These are phyloP conservation scores for Alternaria arborescens DNA, from an alignment of 2,329 filamentous ascomycete genomes.

Conservation along the genomic window DNA sequence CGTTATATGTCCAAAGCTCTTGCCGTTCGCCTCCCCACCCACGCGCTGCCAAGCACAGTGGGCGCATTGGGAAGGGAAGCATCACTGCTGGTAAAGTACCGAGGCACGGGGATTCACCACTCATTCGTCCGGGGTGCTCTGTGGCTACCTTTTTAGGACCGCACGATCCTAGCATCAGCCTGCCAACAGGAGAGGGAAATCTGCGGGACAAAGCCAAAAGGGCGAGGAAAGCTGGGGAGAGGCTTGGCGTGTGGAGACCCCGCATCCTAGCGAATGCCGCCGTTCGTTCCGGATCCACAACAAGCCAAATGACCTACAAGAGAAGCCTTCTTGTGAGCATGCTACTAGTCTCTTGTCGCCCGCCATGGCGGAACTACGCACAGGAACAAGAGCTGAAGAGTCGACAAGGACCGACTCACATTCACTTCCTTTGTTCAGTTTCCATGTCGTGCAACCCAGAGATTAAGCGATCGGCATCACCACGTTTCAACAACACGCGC, in stretches of 20 bases:
- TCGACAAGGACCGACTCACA: conserved; percentile 8
- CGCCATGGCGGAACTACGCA: conserved; percentile 12
- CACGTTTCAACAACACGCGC: conserved; percentile 11
- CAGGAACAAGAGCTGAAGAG: conserved; percentile 13
- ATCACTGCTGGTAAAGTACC: conserved; percentile 29
- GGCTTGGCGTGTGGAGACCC: conserved; percentile 43
- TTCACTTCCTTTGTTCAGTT: conserved; percentile 19
- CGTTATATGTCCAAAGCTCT: conserved; percentile 9
- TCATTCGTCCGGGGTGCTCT: conserved; percentile 9
- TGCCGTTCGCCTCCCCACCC: conserved; percentile 9
- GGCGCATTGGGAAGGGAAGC: conserved; percentile 1
- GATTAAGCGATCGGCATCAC: conserved; percentile 13
- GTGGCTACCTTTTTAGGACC: neutral
- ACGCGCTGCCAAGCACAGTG: conserved; percentile 14
- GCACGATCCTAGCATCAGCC: conserved; percentile 3
- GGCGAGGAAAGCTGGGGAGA: conserved; percentile 29
- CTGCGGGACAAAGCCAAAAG: conserved; percentile 20
- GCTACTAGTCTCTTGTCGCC: conserved; percentile 17
- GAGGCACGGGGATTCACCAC: conserved; percentile 29
- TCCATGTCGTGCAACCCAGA: conserved; percentile 11
- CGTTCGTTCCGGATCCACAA: conserved; percentile 18
- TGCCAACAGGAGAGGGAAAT: conserved; percentile 5
- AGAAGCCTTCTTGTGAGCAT: conserved; percentile 10
- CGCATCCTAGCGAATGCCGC: conserved; percentile 29
- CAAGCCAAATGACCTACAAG: conserved; percentile 23